Base-by-base conservation (phyloP, 805 yeast species). In the Metschnikowia noctiluminum region DNA sequence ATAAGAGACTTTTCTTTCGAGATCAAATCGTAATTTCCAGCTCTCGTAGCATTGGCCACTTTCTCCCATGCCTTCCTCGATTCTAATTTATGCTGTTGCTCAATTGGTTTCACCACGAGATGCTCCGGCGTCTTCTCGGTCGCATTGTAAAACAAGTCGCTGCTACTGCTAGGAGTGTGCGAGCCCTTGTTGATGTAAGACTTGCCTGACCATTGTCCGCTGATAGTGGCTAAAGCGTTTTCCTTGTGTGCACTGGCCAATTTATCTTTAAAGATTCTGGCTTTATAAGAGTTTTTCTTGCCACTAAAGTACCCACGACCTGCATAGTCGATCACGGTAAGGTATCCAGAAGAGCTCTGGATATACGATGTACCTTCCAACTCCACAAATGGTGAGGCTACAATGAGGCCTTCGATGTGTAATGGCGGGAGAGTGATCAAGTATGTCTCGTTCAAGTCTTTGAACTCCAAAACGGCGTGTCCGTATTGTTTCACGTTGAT, bases 231-330 rank as follows among this genome's bases (percentile, higher is more conserved):
- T 48, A 89, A 69, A 1, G 95, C 88, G 51, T 82, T 80, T 32
- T 78, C 80, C 55, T 79, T 80, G 47, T 72, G 62, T 11, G 76
- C 68, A 32, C 78, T 73, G n/a, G 78, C 71, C 28, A 70, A 68
- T 44, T 66, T 60, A 62, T 79, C 80, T 58, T 77, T 78, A 64
- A 64, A 87, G 51, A 94, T 76, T 62, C 92, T 80, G 27, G 96
- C 96, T 70, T 91, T 94, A 73, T 86, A 89, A 14, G 90, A 70
- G 71, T 94, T 91, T 74, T 91, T 92, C 76, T 91, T 92, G 60
- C 99, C 99, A 16, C 89, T 79, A 63, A 94, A 89, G 72, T 90
- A 94, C 31, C 99, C 99, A 68, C 94, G 83, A 32, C 99, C 99
- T 35, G 87, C 77, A 69, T 79, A 94, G 60, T 88, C 96, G 51